Base-by-base conservation (phyloP, 2,329 filamentous ascomycete species). In the Sarocladiaceae sp. region DNA sequence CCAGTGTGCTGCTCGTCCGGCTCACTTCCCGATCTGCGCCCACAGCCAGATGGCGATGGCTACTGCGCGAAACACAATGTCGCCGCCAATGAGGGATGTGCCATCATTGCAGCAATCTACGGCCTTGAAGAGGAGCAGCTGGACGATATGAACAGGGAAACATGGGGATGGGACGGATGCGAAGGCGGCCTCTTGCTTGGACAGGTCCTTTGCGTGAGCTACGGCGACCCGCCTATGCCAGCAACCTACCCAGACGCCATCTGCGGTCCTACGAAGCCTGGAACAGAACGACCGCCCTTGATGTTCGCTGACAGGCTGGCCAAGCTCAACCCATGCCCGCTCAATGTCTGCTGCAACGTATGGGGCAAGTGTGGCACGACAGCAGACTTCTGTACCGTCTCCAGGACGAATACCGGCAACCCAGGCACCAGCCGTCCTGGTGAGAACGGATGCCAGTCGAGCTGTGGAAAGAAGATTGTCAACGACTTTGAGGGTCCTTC, bases 351-450 rank as follows among this genome's bases (percentile, higher is more conserved):
- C 47, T 58, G 58, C 47, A 51, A 66, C 45, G 55, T 59, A 19
- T 69, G 61, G 58, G 69, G 67, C 4, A 54, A 63, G 15, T 72
- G 69, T 34, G 68, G 68, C n/a, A 60, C 57, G 5, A 65, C 63
- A 0, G 43, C 45, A 1, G 64, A 65, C 6, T 69, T 68, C 48
- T 72, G 67, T 53, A 57, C 51, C 13, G 45, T 53, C 3, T n/a
- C n/a, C n/a, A n/a, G n/a, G n/a, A 35, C 33, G 7, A 35, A 19
- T 16, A 47, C 37, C 18, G 43, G 45, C 7, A 27, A 43, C 26
- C 49, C 47, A 2, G 49, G 49, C 10, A 49, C 49, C 1, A 34
- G 45, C 15, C 40, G 39, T 18, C 33, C 40, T 23, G 45, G 29
- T 35, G 21, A 15, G 16, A 19, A 6, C 18, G 33, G 50, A 3